These are phyloP conservation scores for Trichoderma sp. DNA, from an alignment of 2,329 filamentous ascomycete genomes.

Conservation along the genomic window DNA sequence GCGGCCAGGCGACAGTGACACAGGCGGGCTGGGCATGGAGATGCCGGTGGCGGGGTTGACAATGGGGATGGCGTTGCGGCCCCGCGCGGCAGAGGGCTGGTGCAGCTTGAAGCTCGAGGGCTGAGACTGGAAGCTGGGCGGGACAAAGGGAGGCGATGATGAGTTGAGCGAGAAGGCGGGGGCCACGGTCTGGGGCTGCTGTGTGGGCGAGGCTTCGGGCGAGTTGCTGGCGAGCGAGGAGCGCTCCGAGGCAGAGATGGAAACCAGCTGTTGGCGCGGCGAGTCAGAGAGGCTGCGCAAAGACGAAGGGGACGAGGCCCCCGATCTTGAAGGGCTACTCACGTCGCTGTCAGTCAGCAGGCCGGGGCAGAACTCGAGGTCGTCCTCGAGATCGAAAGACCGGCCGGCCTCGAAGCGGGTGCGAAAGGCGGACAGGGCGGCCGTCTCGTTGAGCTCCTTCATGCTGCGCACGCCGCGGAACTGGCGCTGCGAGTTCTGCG, in stretches of 20 bases:
- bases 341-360: constrained; percentile 94
- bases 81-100: constrained; percentile 85
- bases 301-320: constrained; percentile 30
- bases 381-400: constrained; percentile 94
- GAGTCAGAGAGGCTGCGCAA: constrained; percentile 40
- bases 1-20: constrained; percentile 66
- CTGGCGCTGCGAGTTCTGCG: constrained; percentile 84
- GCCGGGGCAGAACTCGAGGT: constrained; percentile 92
- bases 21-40: constrained; percentile 84
- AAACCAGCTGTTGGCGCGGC: constrained; percentile 69
- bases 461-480: constrained; percentile 83
- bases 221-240: constrained; percentile 95
- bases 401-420: constrained; percentile 87
- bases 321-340: constrained; percentile 48
- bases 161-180: constrained; percentile 76
- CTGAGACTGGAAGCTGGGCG: constrained; percentile 68
- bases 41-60: constrained; percentile 93
- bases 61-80: constrained; percentile 95
- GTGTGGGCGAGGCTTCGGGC: constrained; percentile 86
- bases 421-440: constrained; percentile 76
- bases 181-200: constrained; percentile 79
- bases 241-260: constrained; percentile 90
- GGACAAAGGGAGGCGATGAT: constrained; percentile 67
- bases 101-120: constrained; percentile 77
- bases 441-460: constrained; percentile 83